phyloP scores from a whole-genome alignment of 2,329 filamentous ascomycete genomes.

The Coniochaeta sp. region DNA sequence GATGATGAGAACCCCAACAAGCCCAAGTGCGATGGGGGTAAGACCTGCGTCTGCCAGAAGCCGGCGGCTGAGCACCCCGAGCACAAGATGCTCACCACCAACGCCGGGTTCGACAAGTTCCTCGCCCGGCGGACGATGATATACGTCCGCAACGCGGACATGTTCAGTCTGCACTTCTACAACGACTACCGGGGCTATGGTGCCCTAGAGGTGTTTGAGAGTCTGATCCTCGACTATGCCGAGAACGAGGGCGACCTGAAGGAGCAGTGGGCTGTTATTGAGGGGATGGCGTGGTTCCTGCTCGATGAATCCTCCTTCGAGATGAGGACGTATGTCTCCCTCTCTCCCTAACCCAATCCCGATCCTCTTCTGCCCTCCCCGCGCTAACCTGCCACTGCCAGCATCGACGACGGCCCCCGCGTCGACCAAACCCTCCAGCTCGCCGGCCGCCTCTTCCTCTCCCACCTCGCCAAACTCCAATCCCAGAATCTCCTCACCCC shows the following conservation, averaged over 20 bases:
- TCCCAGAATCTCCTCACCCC: constrained; percentile 21
- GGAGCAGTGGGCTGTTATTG: constrained; percentile 32
- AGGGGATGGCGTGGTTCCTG: constrained; percentile 25
- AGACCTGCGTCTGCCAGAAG: constrained; percentile 25
- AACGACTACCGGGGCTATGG: constrained; percentile 35
- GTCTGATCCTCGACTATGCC: constrained; percentile 28
- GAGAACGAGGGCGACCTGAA: constrained; percentile 22
- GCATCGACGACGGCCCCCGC: constrained; percentile 20
- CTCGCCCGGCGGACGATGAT: constrained; percentile 12
- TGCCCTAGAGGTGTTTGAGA: constrained; percentile 33
- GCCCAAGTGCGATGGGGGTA: constrained; percentile 16
- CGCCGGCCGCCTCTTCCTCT: constrained; percentile 28
- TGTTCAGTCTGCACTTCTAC: constrained; percentile 33
- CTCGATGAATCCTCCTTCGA: constrained; percentile 3
- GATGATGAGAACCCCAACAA: constrained; percentile 9
- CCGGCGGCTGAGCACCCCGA: constrained; percentile 21
- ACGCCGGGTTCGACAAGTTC: constrained; percentile 21
- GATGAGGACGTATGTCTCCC: constrained; percentile 13
- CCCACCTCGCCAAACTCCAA: constrained; percentile 30
- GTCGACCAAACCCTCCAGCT: constrained; percentile 14
- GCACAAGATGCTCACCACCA: constrained; percentile 23
- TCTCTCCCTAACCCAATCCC: neutral
- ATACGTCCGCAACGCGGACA: constrained; percentile 25
- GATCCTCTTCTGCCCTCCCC: no score
- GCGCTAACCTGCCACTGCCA: constrained; percentile 5